A percentile compares a stretch with the other conserved stretches of the same genome.
These are phyloP conservation scores for Colletotrichum ledebouriae DNA, from an alignment of 2,329 filamentous ascomycete species.

Conservation along the genomic window DNA sequence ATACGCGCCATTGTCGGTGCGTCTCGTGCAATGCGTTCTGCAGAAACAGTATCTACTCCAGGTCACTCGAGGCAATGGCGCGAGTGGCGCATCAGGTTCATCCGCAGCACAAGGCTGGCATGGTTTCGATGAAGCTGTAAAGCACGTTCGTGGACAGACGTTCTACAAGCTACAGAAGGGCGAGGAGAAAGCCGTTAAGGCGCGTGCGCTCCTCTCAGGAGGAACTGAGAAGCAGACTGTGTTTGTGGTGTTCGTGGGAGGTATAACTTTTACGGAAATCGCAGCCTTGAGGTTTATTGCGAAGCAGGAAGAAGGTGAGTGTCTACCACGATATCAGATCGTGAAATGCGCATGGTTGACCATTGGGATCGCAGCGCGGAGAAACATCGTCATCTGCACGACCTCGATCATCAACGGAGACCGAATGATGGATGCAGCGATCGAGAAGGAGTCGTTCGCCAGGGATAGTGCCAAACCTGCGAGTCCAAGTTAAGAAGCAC, in stretches of 20 bases:
- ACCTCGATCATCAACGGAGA: constrained; percentile 93
- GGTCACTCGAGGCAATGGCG: constrained; percentile 74
- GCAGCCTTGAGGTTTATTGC: constrained; percentile 93
- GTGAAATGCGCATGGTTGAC: background rate
- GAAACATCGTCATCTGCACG: constrained; percentile 91
- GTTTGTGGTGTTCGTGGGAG: constrained; percentile 97
- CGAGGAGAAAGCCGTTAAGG: constrained; percentile 92
- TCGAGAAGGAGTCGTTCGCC: constrained; percentile 77
- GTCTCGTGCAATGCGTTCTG: constrained; percentile 91
- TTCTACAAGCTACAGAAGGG: constrained; percentile 95
- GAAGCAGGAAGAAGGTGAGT: constrained; percentile 79
- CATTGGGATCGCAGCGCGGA: constrained; percentile 65
- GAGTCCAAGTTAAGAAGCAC: constrained; percentile 43
- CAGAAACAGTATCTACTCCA: constrained; percentile 88
- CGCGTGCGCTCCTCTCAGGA: constrained; percentile 84
- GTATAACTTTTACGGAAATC: constrained; percentile 96
- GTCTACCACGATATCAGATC: background rate
- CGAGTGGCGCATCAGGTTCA: constrained; percentile 57
- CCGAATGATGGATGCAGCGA: constrained; percentile 86
- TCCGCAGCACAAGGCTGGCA: constrained; percentile 82
- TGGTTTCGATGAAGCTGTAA: constrained; percentile 92
- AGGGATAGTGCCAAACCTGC: constrained; percentile 50
- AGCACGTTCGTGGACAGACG: constrained; percentile 87
- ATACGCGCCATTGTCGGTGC: constrained; percentile 92
- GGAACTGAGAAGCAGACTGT: constrained; percentile 83